A percentile compares a stretch with the other conserved stretches of the same genome.
These are phyloP conservation scores for Diatrype stigma DNA, from an alignment of 2,329 filamentous ascomycete species.

Conservation along the genomic window DNA sequence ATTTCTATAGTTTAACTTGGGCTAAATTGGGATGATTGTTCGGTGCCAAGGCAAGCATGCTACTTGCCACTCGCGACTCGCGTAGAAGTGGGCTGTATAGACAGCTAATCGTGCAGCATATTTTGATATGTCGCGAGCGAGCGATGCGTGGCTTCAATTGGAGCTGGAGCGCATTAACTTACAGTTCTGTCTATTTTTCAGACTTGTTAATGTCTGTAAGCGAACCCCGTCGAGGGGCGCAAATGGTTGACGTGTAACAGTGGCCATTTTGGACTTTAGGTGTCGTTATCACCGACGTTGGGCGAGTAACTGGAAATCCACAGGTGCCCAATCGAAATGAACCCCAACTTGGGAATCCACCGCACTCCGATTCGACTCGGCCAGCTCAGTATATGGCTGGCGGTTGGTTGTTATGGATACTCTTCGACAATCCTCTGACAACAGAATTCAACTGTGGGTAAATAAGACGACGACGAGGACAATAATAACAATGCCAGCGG, in stretches of 20 bases:
- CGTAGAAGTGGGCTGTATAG: not conserved
- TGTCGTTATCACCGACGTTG: conserved; percentile 8
- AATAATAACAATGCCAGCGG: not conserved
- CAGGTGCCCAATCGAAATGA: conserved; percentile 8
- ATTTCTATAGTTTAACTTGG: not conserved
- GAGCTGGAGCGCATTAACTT: conserved; percentile 28
- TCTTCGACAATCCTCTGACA: not conserved
- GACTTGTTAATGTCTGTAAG: conserved; percentile 66
- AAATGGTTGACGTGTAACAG: conserved; percentile 66
- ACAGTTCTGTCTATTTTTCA: conserved; percentile 77
- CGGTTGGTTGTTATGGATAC: not conserved
- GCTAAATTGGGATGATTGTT: not conserved
- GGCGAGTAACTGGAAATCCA: conserved; percentile 3
- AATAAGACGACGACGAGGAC: not conserved
- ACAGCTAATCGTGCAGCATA: not conserved
- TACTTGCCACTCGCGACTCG: not conserved
- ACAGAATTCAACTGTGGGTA: not conserved
- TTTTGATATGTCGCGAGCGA: too few species aligned
- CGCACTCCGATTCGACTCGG: conserved; percentile 8
- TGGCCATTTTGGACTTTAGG: conserved; percentile 44
- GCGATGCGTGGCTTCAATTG: not conserved
- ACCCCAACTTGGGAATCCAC: conserved; percentile 4
- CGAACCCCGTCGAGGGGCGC: conserved; percentile 66
- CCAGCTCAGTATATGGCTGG: conserved; percentile 1
- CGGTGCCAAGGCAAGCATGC: not conserved